Evolutionary conservation across 2,329 filamentous ascomycete species (phyloP), one percentile per base, ranked within the genome.

Genomic region (Cercospora beticola): DNA sequence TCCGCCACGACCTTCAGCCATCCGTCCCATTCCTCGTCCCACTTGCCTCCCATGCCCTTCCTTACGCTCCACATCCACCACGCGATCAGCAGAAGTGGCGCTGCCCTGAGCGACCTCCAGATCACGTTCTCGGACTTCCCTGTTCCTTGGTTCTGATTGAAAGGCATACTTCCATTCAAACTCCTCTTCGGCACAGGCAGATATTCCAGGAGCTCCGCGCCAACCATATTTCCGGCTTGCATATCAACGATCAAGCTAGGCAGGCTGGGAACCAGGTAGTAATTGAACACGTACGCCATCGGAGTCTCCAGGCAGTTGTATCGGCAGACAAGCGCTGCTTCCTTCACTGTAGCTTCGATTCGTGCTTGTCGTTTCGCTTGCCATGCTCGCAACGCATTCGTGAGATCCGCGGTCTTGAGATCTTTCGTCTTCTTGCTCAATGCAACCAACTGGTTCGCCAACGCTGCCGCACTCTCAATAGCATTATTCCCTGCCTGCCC

Each of bases 131-230:
- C 76, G 9, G 75, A 72, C 46, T 74, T 72, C 7, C 73, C 74
- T 31, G 72, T 57, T 14, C 76, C 76, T 31, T 73, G 66, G 21
- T 74, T 68, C 8, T 73, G 74, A 40, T 79, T 76, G 71, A 73
- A 78, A 1, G 76, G 71, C 74, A 78, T 77, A 1, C 70, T 76
- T 9, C 73, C 76, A 16, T 40, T 69, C 66, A 74, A 54, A 5
- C 69, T 66, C 23, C 71, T 64, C 26, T 71, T 64, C 26, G 78
- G 78, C 2, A 67, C 62, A n/a, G 77, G 75, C 0, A 80, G 70
- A 56, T 67, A 76, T 12, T 79, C 75, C 2, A 80, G 62, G 21
- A 66, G 70, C 18, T 76, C 74, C 4, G 77, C 76, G 68, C 70
- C 72, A 14, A 73, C 49, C 0, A 70, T 46, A 4, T 61, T 66